A percentile compares a stretch with the other conserved stretches of the same genome.
phyloP scores from a whole-genome alignment of 371 early-diverging fungal species.

The Mucor velutinosus region DNA sequence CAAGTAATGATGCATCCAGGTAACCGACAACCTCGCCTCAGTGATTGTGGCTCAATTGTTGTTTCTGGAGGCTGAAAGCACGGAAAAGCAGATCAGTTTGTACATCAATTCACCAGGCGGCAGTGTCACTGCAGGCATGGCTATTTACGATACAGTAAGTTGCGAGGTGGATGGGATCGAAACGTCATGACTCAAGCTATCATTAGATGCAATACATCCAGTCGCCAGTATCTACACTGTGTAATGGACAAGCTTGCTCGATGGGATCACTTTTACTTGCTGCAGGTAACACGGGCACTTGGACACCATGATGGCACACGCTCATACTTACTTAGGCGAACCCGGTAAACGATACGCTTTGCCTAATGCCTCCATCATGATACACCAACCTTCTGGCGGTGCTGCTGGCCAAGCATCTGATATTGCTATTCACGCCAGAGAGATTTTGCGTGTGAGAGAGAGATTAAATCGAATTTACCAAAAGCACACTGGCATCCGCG shows the following conservation, averaged over 20 bases:
- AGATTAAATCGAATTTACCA: conserved; percentile 86
- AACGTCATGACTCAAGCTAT: background rate
- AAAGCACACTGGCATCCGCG: conserved; percentile 82
- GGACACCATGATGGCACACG: background rate
- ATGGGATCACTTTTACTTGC: conserved; percentile 96
- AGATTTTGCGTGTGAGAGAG: conserved; percentile 90
- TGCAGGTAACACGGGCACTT: conserved; percentile 58
- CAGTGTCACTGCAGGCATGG: conserved; percentile 94
- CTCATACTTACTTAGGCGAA: conserved; percentile 55
- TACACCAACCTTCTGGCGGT: conserved; percentile 97
- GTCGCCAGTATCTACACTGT: conserved; percentile 92
- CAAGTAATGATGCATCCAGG: conserved; percentile 34
- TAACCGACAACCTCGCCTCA: conserved; percentile 82
- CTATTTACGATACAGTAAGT: conserved; percentile 87
- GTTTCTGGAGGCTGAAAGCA: conserved; percentile 94
- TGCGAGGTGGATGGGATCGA: background rate
- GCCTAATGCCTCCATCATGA: conserved; percentile 94
- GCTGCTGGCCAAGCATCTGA: conserved; percentile 97
- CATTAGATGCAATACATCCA: conserved; percentile 69
- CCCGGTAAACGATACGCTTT: conserved; percentile 87
- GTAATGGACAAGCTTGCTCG: conserved; percentile 96
- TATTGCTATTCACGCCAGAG: conserved; percentile 96
- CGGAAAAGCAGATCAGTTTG: conserved; percentile 88
- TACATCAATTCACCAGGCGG: conserved; percentile 98
- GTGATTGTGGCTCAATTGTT: conserved; percentile 93